Evolutionary conservation across 352 stramenopile genomes (phyloP).

Genomic region (Thalassiosira livingstoniorum): DNA sequence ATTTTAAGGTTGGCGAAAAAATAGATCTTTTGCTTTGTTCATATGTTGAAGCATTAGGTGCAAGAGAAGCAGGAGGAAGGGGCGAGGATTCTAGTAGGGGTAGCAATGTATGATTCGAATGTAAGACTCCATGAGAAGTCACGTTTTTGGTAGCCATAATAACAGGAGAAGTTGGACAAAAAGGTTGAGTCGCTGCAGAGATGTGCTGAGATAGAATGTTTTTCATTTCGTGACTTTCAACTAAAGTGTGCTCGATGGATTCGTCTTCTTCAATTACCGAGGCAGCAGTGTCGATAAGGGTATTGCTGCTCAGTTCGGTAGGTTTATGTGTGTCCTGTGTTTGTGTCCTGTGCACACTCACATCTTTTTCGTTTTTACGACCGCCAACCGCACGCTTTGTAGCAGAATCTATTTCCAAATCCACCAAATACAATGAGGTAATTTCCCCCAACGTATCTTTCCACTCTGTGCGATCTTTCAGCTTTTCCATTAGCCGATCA

Average conservation of each 20-base stretch:
- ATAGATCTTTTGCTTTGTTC: no score
- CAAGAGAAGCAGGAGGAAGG: no score
- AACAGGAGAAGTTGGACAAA: conserved; percentile 26
- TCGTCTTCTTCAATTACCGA: background rate
- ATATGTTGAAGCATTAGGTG: no score
- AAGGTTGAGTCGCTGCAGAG: conserved; percentile 22
- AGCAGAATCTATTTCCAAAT: conserved; percentile 60
- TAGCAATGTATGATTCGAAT: no score
- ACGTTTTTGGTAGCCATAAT: background rate
- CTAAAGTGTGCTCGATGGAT: background rate
- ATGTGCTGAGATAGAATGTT: conserved; percentile 37
- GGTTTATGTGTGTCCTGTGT: no score
- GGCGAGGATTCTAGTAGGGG: no score
- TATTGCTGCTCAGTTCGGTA: no score
- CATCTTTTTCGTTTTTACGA: background rate
- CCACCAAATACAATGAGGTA: conserved; percentile 51
- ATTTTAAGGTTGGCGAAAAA: no score
- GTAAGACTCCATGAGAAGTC: no score
- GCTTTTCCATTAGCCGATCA: conserved; percentile 45
- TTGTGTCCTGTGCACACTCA: no score
- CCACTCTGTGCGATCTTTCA: conserved; percentile 22
- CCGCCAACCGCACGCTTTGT: no score
- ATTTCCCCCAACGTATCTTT: conserved; percentile 41
- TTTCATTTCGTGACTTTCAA: conserved; percentile 38
- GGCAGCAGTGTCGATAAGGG: no score